A percentile compares a stretch with the other conserved stretches of the same genome.
Conservation (phyloP, 441 rosid genomes). For the Viola pubescens region DNA sequence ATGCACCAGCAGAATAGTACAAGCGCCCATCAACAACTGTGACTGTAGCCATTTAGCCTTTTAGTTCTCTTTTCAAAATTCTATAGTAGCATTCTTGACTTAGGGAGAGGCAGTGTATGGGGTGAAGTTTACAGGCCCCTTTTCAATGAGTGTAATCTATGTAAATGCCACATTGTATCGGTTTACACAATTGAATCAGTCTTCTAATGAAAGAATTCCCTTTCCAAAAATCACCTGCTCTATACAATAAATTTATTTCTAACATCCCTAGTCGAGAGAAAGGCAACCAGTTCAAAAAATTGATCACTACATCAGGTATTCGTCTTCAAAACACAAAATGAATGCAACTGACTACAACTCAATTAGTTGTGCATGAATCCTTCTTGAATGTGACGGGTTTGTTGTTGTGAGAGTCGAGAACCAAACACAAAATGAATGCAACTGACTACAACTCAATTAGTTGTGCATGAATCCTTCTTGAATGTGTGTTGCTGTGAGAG, state of each 20-base stretch:
- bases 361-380: neutral
- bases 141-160: conserved; percentile 4
- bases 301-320: too few species aligned
- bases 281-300: too few species aligned
- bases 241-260: too few species aligned
- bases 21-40: neutral
- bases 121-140: neutral
- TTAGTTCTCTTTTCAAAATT: neutral
- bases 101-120: neutral
- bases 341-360: too few species aligned
- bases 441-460: too few species aligned
- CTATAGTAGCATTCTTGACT: neutral
- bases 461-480: neutral
- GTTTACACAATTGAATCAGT: neutral
- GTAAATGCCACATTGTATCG: neutral
- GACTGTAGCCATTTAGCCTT: neutral
- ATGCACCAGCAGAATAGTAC: conserved; percentile 15
- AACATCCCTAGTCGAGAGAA: too few species aligned
- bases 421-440: conserved; percentile 15
- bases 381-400: neutral
- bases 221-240: too few species aligned
- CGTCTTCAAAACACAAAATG: too few species aligned
- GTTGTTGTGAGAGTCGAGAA: conserved; percentile 24
- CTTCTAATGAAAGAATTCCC: too few species aligned
- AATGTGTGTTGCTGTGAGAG: conserved; percentile 18